Conservation (phyloP, 2,329 filamentous ascomycete species). For the Ceratocystiopsis sp. region DNA sequence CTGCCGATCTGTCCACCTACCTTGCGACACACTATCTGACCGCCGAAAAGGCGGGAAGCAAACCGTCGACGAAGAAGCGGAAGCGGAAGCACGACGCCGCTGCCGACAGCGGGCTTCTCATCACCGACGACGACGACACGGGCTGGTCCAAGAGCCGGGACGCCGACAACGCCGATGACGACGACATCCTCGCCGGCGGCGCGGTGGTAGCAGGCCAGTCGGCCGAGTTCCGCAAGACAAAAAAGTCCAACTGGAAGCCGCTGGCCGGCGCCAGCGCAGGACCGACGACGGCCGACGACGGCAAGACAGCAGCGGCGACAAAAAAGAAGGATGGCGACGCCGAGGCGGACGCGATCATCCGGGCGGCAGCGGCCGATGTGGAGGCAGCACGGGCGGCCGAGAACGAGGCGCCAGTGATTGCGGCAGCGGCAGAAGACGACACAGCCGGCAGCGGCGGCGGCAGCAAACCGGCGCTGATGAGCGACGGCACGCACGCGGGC, state of each 20-base stretch:
- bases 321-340: constrained; percentile 26
- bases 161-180: constrained; percentile 29
- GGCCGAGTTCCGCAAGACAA: constrained; percentile 54
- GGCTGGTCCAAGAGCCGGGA: constrained; percentile 26
- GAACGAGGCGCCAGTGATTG: constrained; percentile 32
- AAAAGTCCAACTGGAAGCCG: constrained; percentile 67
- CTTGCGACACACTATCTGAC: constrained; percentile 83
- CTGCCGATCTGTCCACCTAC: constrained; percentile 58
- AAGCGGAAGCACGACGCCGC: constrained; percentile 37
- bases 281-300: background rate
- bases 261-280: constrained; percentile 30
- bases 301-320: constrained; percentile 7
- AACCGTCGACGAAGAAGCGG: constrained; percentile 39
- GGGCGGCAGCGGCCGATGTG: constrained; percentile 51
- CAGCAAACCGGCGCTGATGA: constrained; percentile 44
- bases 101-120: constrained; percentile 33
- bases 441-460: constrained; percentile 11
- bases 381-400: constrained; percentile 30
- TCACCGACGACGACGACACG: constrained; percentile 46
- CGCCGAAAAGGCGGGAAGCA: constrained; percentile 28
- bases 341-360: constrained; percentile 65
- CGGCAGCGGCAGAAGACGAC: constrained; percentile 26
- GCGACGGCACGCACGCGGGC: constrained; percentile 72
- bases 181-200: constrained; percentile 29
- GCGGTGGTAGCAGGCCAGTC: constrained; percentile 32